These are phyloP conservation scores for Plasmopara muralis DNA, from an alignment of 352 stramenopile genomes.

Conservation along the genomic window DNA sequence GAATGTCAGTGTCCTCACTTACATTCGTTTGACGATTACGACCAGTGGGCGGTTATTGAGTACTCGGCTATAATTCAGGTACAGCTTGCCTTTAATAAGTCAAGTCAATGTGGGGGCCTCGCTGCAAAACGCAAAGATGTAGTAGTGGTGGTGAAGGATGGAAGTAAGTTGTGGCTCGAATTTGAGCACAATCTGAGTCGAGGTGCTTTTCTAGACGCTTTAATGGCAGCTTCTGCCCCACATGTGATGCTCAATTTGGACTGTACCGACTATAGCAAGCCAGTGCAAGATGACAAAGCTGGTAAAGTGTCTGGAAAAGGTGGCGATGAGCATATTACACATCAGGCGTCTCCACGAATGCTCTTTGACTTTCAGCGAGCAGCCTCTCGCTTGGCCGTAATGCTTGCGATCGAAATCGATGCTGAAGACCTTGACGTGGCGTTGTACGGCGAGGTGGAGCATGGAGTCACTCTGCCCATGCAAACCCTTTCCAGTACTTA, in stretches of 20 bases:
- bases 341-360: constrained; percentile 11
- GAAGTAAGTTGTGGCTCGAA: constrained; percentile 30
- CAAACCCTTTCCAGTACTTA: constrained; percentile 12
- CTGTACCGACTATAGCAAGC: constrained; percentile 31
- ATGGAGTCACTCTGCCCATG: constrained; percentile 1
- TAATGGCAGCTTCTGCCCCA: constrained; percentile 19
- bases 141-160: constrained; percentile 21
- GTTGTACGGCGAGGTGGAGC: constrained; percentile 22
- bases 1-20: constrained; percentile 42
- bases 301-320: constrained; percentile 1
- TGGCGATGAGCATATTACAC: not conserved
- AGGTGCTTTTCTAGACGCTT: constrained; percentile 37
- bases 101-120: constrained; percentile 12
- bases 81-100: constrained; percentile 27
- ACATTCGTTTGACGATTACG: constrained; percentile 26
- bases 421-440: constrained; percentile 22
- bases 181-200: constrained; percentile 50
- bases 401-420: constrained; percentile 24
- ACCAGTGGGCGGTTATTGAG: constrained; percentile 23
- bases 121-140: constrained; percentile 35
- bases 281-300: constrained; percentile 3
- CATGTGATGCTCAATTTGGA: constrained; percentile 29
- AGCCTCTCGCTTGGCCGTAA: constrained; percentile 22
- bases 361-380: constrained; percentile 30
- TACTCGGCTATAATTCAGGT: constrained; percentile 28